A percentile compares a stretch with the other conserved stretches of the same genome.
These are phyloP conservation scores for Spergularia azorica DNA, from an alignment of 179 eudicot genomes.

Conservation along the genomic window DNA sequence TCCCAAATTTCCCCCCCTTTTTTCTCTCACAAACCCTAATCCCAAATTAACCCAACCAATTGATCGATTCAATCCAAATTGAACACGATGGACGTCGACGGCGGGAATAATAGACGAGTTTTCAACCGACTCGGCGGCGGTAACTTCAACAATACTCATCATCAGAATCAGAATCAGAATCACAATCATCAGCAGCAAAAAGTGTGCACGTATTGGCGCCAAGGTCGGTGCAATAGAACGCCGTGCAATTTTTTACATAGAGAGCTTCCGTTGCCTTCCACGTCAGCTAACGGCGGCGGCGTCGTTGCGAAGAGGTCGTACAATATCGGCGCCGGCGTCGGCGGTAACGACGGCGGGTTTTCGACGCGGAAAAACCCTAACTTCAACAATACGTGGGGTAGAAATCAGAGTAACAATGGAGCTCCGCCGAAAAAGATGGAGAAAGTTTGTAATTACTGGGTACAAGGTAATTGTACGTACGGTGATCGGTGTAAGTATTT, in stretches of 20 bases:
- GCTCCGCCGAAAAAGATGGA: constrained; percentile 43
- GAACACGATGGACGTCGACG: constrained; percentile 37
- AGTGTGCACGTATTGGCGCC: constrained; percentile 73
- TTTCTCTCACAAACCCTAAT: neutral
- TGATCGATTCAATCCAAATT: neutral
- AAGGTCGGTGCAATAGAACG: constrained; percentile 60
- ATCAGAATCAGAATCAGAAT: constrained; percentile 27
- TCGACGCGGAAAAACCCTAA: constrained; percentile 55
- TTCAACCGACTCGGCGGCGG: constrained; percentile 52
- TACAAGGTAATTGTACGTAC: constrained; percentile 63
- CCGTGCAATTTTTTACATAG: constrained; percentile 72
- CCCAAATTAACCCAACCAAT: neutral
- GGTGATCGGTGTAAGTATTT: constrained; percentile 70
- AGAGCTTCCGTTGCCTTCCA: constrained; percentile 51
- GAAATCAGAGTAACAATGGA: constrained; percentile 23
- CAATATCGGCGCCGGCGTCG: constrained; percentile 40
- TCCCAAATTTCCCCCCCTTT: constrained; percentile 14
- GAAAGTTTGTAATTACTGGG: constrained; percentile 70
- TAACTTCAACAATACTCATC: constrained; percentile 14
- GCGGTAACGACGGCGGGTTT: constrained; percentile 42
- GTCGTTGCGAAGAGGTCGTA: constrained; percentile 50
- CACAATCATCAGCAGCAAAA: constrained; percentile 40
- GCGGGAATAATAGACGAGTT: constrained; percentile 56
- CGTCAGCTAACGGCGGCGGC: constrained; percentile 37
- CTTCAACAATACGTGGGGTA: constrained; percentile 57